A percentile compares a stretch with the other conserved stretches of the same genome.
phyloP scores from a whole-genome alignment of 2,329 filamentous ascomycete genomes.

The Clarireedia monteithiana region DNA sequence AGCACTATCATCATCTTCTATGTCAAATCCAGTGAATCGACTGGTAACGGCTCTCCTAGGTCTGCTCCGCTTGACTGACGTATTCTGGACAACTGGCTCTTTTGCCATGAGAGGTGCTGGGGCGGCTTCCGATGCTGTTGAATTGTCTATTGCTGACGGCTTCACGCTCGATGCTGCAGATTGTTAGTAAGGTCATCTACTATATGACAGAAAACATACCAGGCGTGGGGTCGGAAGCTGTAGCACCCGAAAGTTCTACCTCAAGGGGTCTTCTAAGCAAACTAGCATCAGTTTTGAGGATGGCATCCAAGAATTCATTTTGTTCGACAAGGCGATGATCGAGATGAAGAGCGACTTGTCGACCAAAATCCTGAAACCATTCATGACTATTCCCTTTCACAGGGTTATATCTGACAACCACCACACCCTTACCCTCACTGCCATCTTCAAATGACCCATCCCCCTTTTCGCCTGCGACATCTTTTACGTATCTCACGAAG shows the following conservation, averaged over 20 bases:
- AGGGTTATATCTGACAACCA: conserved; percentile 68
- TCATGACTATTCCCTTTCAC: conserved; percentile 42
- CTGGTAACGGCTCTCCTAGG: conserved; percentile 38
- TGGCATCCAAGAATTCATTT: conserved; percentile 85
- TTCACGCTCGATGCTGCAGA: conserved; percentile 8
- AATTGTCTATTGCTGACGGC: too few species aligned
- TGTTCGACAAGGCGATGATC: conserved; percentile 82
- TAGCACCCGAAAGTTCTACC: conserved; percentile 32
- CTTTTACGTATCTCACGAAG: conserved; percentile 69
- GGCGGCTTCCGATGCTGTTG: not conserved
- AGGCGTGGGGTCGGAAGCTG: conserved; percentile 23
- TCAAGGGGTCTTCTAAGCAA: conserved; percentile 63
- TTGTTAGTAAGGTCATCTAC: not conserved
- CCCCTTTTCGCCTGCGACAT: conserved; percentile 66
- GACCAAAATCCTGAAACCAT: conserved; percentile 66
- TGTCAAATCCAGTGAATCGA: conserved; percentile 70
- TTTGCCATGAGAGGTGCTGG: conserved; percentile 12
- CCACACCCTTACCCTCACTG: conserved; percentile 60
- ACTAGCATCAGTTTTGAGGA: conserved; percentile 71
- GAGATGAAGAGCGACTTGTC: conserved; percentile 59
- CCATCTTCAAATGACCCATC: conserved; percentile 56
- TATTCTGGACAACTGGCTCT: not conserved
- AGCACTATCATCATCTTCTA: conserved; percentile 40
- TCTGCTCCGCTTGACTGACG: conserved; percentile 23
- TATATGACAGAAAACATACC: conserved; percentile 14